Evolutionary conservation across 2,329 filamentous ascomycete species (phyloP).

Genomic region (Xylariomycetidae sp.): DNA sequence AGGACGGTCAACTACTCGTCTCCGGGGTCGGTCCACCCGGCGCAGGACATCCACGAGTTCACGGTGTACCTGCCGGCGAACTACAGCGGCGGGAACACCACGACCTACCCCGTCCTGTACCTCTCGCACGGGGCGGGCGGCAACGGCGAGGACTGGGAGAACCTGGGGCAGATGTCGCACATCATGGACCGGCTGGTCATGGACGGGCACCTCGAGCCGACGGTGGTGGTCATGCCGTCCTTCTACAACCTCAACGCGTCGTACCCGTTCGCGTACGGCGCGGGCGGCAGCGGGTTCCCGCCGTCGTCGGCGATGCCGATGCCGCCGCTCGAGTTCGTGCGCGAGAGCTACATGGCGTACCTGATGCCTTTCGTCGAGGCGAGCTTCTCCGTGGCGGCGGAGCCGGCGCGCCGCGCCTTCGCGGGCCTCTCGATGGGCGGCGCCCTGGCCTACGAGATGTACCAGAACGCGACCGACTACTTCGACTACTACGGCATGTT

Average conservation of each 20-base stretch:
- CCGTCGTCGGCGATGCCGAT: not conserved
- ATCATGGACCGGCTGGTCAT: slow-evolving; percentile 27
- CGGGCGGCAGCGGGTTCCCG: too few species aligned
- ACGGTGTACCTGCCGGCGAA: slow-evolving; percentile 23
- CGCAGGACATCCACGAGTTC: slow-evolving; percentile 22
- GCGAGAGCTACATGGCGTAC: slow-evolving; percentile 22
- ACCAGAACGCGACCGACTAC: slow-evolving; percentile 24
- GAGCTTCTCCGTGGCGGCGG: slow-evolving; percentile 16
- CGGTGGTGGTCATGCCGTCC: slow-evolving; percentile 24
- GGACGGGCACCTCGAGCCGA: slow-evolving; percentile 19
- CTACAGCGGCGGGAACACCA: slow-evolving; percentile 13
- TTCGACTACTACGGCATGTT: slow-evolving; percentile 26
- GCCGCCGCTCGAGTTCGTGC: slow-evolving; percentile 6
- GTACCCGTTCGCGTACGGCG: too few species aligned
- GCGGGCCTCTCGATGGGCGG: slow-evolving; percentile 23
- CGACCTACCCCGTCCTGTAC: slow-evolving; percentile 24
- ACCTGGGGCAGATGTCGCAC: slow-evolving; percentile 19
- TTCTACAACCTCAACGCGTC: slow-evolving; percentile 26
- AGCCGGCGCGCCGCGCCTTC: slow-evolving; percentile 21
- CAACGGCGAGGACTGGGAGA: slow-evolving; percentile 27
- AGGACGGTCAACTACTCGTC: slow-evolving; percentile 25
- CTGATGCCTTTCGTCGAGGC: slow-evolving; percentile 23
- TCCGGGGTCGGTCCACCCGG: slow-evolving; percentile 23
- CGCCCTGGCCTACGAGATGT: slow-evolving; percentile 27
- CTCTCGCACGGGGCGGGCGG: slow-evolving; percentile 24